Percentiles rank a stretch among this genome's conserved stretches.
Conservation (phyloP, 2,329 filamentous ascomycete species). For the Lecanosticta acicola region DNA sequence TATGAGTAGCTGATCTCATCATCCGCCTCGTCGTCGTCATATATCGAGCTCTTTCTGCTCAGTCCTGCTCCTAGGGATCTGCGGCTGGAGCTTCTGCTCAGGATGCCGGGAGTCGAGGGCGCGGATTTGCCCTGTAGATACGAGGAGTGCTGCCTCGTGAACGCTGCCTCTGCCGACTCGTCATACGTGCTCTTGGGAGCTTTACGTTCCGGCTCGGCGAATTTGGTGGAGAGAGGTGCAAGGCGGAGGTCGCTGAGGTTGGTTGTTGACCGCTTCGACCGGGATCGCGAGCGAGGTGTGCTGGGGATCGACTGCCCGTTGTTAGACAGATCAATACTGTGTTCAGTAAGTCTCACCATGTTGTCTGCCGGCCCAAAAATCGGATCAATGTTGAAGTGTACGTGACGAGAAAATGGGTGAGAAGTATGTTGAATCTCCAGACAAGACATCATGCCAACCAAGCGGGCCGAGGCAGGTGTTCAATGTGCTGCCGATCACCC, state of each 20-base stretch:
- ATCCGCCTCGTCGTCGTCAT: constrained; percentile 19
- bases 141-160: constrained; percentile 34
- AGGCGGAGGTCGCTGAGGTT: constrained; percentile 56
- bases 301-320: background rate
- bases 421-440: background rate
- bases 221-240: constrained; percentile 51
- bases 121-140: constrained; percentile 47
- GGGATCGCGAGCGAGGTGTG: constrained; percentile 19
- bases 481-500: no score
- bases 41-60: constrained; percentile 28
- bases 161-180: constrained; percentile 21
- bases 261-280: constrained; percentile 50
- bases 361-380: background rate
- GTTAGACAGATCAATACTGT: no score
- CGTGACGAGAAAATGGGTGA: background rate
- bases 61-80: constrained; percentile 30
- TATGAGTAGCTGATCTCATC: constrained; percentile 16
- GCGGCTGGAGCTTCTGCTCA: constrained; percentile 39
- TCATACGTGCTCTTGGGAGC: constrained; percentile 25
- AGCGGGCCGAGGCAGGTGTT: background rate
- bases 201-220: constrained; percentile 33
- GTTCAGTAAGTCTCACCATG: no score
- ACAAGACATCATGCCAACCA: no score
- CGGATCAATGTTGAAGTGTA: background rate
- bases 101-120: constrained; percentile 45